Evolutionary conservation across 345 rosid species (phyloP).

Genomic region (Corymbia maculata): DNA sequence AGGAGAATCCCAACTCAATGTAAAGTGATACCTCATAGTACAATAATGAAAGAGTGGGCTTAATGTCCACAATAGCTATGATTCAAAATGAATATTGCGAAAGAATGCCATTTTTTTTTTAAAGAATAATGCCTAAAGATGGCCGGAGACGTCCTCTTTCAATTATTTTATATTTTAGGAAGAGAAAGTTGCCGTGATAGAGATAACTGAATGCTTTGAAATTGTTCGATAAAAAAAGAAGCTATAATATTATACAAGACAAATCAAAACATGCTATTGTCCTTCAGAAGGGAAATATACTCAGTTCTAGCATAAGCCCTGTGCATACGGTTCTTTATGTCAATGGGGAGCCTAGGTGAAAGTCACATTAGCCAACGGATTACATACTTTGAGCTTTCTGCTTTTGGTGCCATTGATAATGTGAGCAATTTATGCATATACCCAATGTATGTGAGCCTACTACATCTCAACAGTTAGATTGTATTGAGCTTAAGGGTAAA

Average conservation of each 20-base stretch:
- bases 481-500: no score
- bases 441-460: not conserved
- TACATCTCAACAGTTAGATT: rapidly evolving
- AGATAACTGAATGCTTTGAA: not conserved
- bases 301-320: rapidly evolving
- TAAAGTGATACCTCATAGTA: not conserved
- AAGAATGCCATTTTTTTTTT: not conserved
- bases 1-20: not conserved
- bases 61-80: not conserved
- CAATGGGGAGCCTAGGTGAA: not conserved
- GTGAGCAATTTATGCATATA: not conserved
- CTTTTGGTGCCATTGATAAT: rapidly evolving
- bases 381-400: rapidly evolving
- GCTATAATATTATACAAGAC: not conserved
- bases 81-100: rapidly evolving
- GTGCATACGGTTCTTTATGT: no score
- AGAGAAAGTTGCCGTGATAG: no score
- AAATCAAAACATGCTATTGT: not conserved
- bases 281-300: not conserved
- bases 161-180: not conserved
- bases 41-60: not conserved
- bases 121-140: not conserved
- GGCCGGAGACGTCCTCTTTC: not conserved
- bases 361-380: not conserved
- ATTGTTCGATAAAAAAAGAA: not conserved